Conservation (phyloP, 148 eudicot genomes). For the Spergularia bocconei region DNA sequence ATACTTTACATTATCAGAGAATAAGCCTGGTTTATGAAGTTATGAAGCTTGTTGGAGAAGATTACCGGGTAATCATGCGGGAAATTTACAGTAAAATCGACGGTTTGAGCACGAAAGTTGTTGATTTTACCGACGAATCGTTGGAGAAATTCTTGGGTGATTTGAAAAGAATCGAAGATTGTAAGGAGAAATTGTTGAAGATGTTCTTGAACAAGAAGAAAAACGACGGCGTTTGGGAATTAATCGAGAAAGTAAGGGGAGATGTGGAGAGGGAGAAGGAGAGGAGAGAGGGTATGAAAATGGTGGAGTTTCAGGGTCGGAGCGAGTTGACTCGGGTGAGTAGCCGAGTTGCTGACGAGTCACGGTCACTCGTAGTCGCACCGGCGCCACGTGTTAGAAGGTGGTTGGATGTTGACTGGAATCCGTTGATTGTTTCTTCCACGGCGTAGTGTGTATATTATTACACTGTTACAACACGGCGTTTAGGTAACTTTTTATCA, state of each 20-base stretch:
- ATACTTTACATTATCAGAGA: constrained; percentile 39
- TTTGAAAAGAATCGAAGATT: constrained; percentile 38
- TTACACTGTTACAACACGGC: not conserved
- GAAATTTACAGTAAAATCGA: constrained; percentile 30
- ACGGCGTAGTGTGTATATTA: not conserved
- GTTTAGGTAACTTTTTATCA: not conserved
- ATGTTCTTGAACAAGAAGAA: constrained; percentile 60
- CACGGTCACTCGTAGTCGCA: not conserved
- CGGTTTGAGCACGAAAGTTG: constrained; percentile 27
- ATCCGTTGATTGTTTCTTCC: constrained; percentile 10
- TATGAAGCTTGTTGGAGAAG: constrained; percentile 49
- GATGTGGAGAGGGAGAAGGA: constrained; percentile 21
- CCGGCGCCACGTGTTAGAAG: constrained; percentile 15
- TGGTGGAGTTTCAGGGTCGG: constrained; percentile 22
- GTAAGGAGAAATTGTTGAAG: constrained; percentile 34
- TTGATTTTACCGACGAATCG: constrained; percentile 26
- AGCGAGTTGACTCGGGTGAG: constrained; percentile 31
- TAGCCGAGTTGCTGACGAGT: not conserved
- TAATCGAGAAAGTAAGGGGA: constrained; percentile 23
- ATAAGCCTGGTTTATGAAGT: constrained; percentile 45
- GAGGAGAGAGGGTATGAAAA: constrained; percentile 29
- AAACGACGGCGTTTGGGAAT: constrained; percentile 62
- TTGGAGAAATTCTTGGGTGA: constrained; percentile 27
- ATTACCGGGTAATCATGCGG: constrained; percentile 50
- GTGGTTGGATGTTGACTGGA: constrained; percentile 43